These are phyloP conservation scores for Ceratocystis diversiconidia DNA, from an alignment of 2,329 filamentous ascomycete genomes.

Conservation along the genomic window DNA sequence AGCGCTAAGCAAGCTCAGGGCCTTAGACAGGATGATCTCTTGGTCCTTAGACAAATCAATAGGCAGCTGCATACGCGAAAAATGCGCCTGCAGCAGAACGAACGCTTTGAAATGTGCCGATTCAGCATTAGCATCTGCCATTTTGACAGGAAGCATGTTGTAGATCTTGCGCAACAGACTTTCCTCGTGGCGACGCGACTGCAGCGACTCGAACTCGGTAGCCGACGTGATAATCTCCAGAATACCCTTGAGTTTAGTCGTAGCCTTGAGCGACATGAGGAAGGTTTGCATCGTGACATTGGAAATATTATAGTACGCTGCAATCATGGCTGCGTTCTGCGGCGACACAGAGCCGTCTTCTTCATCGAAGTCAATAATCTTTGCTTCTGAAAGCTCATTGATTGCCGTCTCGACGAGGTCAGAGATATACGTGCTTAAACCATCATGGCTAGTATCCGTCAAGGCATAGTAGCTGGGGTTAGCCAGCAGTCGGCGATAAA, in stretches of 20 bases:
- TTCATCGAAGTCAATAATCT: conserved; percentile 91
- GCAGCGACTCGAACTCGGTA: conserved; percentile 89
- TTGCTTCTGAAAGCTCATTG: conserved; percentile 79
- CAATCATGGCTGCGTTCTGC: conserved; percentile 94
- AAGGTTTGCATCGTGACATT: conserved; percentile 99
- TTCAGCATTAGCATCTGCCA: conserved; percentile 71
- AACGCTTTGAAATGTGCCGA: conserved; percentile 98
- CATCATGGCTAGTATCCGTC: conserved; percentile 76
- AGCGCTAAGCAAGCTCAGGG: conserved; percentile 76
- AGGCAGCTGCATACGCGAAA: conserved; percentile 90
- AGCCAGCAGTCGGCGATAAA: conserved; percentile 84
- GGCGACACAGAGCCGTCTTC: conserved; percentile 81
- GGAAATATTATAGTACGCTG: conserved; percentile 97
- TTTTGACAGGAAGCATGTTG: conserved; percentile 87
- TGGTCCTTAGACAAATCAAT: conserved; percentile 95
- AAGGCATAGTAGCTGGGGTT: conserved; percentile 96
- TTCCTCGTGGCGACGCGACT: conserved; percentile 87
- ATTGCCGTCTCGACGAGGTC: conserved; percentile 87
- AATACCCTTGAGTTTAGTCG: conserved; percentile 92
- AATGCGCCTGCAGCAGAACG: conserved; percentile 92
- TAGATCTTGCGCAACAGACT: conserved; percentile 80
- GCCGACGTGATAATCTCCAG: conserved; percentile 94
- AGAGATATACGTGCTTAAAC: conserved; percentile 84
- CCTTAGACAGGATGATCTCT: conserved; percentile 69
- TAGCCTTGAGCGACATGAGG: conserved; percentile 71